Base-by-base conservation (phyloP, 768 basidiomycete species). In the button mushroom (Agaricus bisporus) region DNA sequence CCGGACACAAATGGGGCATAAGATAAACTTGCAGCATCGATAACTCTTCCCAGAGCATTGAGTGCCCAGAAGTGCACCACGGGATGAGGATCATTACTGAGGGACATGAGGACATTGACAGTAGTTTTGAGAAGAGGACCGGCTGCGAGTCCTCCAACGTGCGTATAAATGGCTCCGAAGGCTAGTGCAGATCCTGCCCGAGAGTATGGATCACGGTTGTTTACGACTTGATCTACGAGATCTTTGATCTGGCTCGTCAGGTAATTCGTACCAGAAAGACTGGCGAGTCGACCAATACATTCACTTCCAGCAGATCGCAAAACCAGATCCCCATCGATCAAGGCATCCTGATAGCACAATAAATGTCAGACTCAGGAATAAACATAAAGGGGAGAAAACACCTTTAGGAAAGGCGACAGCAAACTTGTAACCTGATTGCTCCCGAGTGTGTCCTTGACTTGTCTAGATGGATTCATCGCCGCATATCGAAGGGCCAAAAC, bases 31-130 rank as follows among this genome's bases (percentile, higher is more conserved):
- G 95, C 94, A 3, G 95, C 87, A 63, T 91, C 86, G 65, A 97
- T 86, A 54, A 98, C 95, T 14, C 82, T 77, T 5, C 87, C 82
- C 28, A 99, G 74, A 1, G 97, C 89, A 45, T 81, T 84, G 57
- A 98, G 73, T 2, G 95, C 86, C 85, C 89, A 95, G 63, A 88
- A 97, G 67, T 98, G 95, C 5, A 98, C 97, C 29, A 93, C 79
- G 0, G 97, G 95, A 65, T 98, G 97, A 0, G 95, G 94, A 66
- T 99, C 97, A 56, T 90, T 94, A 67, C 88, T 85, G 17, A 99
- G 80, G 0, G 95, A 95, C 83, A 95, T 91, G 36, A 98, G 76
- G 42, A 98, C 85, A 63, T 97, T 94, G 57, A 95, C 89, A 0
- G 95, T 92, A 0, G 95, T 97, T 68, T 98, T 98, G 56, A 98